phyloP scores from a whole-genome alignment of 2,329 filamentous ascomycete species.

The Plectosphaerella sp. region DNA sequence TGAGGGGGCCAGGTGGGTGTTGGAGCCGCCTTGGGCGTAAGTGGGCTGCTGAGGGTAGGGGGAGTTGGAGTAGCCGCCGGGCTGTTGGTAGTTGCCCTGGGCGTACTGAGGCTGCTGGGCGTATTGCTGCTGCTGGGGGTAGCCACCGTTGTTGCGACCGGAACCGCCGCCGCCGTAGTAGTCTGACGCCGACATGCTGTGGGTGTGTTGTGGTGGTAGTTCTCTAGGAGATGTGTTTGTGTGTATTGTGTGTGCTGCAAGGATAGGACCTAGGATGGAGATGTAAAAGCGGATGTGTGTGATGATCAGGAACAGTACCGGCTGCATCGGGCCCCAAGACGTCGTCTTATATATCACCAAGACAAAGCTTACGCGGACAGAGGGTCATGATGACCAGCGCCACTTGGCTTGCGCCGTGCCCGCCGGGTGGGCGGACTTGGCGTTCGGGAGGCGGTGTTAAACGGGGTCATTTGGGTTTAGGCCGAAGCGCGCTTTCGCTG shows the following conservation, averaged over 20 bases:
- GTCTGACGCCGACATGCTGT: slow-evolving; percentile 17
- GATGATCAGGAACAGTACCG: neutral
- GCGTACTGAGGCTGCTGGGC: neutral
- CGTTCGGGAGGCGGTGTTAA: neutral
- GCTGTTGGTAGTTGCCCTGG: slow-evolving; percentile 1
- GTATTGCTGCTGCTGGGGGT: slow-evolving; percentile 6
- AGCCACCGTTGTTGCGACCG: slow-evolving; percentile 2
- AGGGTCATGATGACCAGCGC: neutral
- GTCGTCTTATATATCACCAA: slow-evolving; percentile 1
- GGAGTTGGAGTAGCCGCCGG: neutral
- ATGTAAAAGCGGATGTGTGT: neutral
- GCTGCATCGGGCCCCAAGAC: neutral
- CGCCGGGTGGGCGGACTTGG: neutral
- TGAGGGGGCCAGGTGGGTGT: slow-evolving; percentile 1
- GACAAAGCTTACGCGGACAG: neutral
- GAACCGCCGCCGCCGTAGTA: slow-evolving; percentile 14
- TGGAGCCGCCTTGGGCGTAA: neutral
- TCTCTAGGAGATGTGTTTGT: neutral
- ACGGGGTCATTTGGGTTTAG: neutral
- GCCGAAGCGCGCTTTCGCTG: no score
- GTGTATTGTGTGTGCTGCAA: neutral
- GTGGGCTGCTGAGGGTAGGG: slow-evolving; percentile 4
- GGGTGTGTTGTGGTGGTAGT: neutral
- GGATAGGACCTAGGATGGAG: neutral
- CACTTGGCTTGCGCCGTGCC: neutral